Evolutionary conservation across 345 rosid species (phyloP), one percentile per base, ranked within the genome.

Genomic region (Boechera stricta): DNA sequence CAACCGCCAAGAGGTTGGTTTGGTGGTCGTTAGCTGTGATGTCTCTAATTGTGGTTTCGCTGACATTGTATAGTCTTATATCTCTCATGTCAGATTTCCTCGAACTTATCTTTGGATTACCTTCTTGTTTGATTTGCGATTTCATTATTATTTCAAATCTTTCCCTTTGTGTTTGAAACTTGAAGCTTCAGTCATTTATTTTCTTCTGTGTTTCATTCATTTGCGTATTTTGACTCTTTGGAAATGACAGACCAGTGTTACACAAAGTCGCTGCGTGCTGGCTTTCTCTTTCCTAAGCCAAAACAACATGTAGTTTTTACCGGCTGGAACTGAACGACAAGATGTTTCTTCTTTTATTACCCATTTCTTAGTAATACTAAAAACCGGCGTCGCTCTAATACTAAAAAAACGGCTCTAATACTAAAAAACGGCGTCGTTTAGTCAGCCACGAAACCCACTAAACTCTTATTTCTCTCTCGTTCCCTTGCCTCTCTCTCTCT

Each of bases 1-100:
- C 97, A 85, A 80, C 90, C 89, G 8, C 96, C 75, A 24, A 84
- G 94, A 87, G 88, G 87, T 69, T 94, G 97, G 96, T 81, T 84
- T 29, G 89, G 93, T 60, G 81, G 74, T 48, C 87, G 91, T 76
- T 93, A 85, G 72, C 58, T 38, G 60, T 7, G 16, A 28, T 45
- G n/a, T 64, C 61, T 63, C 58, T 21, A 21, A 7, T 49, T 38
- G 56, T 10, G 69, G 56, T 51, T 21, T 59, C 12, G 38, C 13
- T 64, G 60, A 71, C 81, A 71, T 71, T 77, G 81, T 77, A 77
- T 58, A 71, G 81, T 71, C 51, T 60, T 42, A 48, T 61, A 48
- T 69, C 56, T 38, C 73, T 57, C 62, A 18, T 49, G 54, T 38
- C 63, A 15, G 38, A 42, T 73, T 32, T 35, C 57, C 47, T 62